phyloP scores from a whole-genome alignment of 164 flowering plant species.

The Hamamelis virginiana region DNA sequence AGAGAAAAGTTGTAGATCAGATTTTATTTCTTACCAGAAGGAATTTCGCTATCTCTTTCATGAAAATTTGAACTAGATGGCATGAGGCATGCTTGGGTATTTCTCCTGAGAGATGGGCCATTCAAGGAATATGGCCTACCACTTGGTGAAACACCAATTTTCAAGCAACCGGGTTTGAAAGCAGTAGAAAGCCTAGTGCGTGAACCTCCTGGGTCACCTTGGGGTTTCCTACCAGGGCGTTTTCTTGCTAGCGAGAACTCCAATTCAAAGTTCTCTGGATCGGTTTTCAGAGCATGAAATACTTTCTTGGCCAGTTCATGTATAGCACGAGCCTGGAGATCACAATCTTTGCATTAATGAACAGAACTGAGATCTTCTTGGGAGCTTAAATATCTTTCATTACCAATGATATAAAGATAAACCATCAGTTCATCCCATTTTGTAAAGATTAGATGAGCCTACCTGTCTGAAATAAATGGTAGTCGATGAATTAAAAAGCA shows the following conservation, averaged over 20 bases:
- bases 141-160: slow-evolving; percentile 5
- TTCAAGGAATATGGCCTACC: slow-evolving; percentile 9
- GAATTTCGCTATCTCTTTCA: not conserved
- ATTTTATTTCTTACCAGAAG: slow-evolving; percentile 20
- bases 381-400: too few relatives aligned
- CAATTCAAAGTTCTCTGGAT: slow-evolving; percentile 40
- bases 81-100: slow-evolving; percentile 2
- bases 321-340: slow-evolving; percentile 48
- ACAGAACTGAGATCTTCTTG: not conserved
- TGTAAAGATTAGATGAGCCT: not conserved
- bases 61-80: not conserved
- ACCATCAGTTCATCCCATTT: not conserved
- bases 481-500: slow-evolving; percentile 48
- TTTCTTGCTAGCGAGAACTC: slow-evolving; percentile 21
- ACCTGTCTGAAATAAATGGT: slow-evolving; percentile 54
- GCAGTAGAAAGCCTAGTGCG: slow-evolving; percentile 3
- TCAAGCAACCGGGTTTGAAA: slow-evolving; percentile 6
- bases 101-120: slow-evolving; percentile 15
- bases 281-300: slow-evolving; percentile 34
- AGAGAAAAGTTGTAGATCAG: not conserved
- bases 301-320: slow-evolving; percentile 43
- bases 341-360: not conserved
- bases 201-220: slow-evolving; percentile 21
- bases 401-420: too few relatives aligned
- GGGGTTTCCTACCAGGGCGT: slow-evolving; percentile 27